A percentile compares a stretch with the other conserved stretches of the same genome.
Conservation (phyloP, 345 rosid species). For the Populus ilicifolia region DNA sequence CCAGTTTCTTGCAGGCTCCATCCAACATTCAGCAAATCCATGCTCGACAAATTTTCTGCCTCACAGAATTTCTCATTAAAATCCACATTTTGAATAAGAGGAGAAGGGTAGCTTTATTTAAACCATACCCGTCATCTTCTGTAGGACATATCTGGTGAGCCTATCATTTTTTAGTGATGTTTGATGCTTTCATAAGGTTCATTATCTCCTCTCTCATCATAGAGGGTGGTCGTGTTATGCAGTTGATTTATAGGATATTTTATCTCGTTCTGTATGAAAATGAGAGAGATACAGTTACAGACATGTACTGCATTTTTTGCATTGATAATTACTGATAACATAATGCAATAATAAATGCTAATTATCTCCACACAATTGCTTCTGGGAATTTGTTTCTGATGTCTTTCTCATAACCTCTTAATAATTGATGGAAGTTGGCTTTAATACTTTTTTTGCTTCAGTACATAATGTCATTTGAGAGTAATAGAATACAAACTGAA, state of each 20-base stretch:
- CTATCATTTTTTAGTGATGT: slow-evolving; percentile 3
- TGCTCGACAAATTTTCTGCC: no score
- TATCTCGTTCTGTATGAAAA: slow-evolving; percentile 6
- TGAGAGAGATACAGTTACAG: neutral
- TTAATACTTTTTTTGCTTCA: neutral
- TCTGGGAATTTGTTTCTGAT: neutral
- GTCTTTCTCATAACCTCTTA: neutral
- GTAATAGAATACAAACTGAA: no score
- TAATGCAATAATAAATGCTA: neutral
- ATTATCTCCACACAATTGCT: neutral
- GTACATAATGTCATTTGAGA: neutral
- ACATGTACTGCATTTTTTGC: neutral
- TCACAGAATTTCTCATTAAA: no score
- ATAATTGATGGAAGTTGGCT: neutral
- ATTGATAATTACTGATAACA: neutral
- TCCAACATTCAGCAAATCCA: no score
- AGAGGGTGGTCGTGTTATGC: neutral
- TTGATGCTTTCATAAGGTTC: neutral
- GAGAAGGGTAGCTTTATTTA: no score
- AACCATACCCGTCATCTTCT: no score
- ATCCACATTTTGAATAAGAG: no score
- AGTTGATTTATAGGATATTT: slow-evolving; percentile 4
- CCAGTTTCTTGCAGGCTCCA: no score
- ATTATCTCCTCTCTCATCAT: neutral
- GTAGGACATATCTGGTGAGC: slow-evolving; percentile 1